Evolutionary conservation across 2,329 filamentous ascomycete species (phyloP).

Genomic region (Xylaria sp.): DNA sequence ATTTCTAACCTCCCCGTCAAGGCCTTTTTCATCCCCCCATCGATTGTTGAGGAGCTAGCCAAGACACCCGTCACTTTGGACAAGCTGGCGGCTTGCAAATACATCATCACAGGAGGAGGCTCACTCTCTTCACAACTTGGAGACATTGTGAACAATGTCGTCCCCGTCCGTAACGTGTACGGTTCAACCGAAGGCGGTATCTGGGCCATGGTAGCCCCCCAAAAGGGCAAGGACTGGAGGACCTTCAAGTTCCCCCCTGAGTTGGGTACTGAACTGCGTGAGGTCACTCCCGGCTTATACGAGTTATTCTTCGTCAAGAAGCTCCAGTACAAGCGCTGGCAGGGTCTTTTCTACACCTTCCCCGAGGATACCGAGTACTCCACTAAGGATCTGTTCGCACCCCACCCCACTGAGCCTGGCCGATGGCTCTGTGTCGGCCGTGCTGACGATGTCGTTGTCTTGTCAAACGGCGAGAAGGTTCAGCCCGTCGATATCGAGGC

Average conservation of each 20-base stretch:
- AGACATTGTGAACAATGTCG: conserved; percentile 40
- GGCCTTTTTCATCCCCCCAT: conserved; percentile 42
- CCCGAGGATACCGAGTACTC: conserved; percentile 41
- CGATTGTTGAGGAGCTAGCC: conserved; percentile 42
- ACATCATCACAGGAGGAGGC: conserved; percentile 42
- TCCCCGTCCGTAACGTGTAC: conserved; percentile 41
- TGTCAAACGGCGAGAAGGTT: conserved; percentile 43
- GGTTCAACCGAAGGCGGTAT: conserved; percentile 43
- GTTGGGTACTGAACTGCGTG: conserved; percentile 40
- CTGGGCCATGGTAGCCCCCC: conserved; percentile 41
- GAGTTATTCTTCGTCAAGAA: conserved; percentile 43
- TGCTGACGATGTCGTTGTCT: conserved; percentile 42
- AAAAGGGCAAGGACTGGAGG: conserved; percentile 41
- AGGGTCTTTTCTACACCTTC: conserved; percentile 44
- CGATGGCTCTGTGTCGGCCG: conserved; percentile 42
- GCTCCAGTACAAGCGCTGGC: conserved; percentile 40
- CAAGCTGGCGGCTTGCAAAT: conserved; percentile 40
- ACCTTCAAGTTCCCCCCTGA: conserved; percentile 43
- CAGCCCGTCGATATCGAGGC: conserved; percentile 42
- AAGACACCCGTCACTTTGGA: conserved; percentile 38
- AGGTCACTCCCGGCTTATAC: conserved; percentile 39
- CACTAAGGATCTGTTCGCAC: conserved; percentile 41
- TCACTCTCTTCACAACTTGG: conserved; percentile 41
- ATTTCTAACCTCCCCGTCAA: conserved; percentile 42
- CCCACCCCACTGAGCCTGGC: conserved; percentile 39